Conservation (phyloP, 441 rosid genomes). For the Breynia disticha region DNA sequence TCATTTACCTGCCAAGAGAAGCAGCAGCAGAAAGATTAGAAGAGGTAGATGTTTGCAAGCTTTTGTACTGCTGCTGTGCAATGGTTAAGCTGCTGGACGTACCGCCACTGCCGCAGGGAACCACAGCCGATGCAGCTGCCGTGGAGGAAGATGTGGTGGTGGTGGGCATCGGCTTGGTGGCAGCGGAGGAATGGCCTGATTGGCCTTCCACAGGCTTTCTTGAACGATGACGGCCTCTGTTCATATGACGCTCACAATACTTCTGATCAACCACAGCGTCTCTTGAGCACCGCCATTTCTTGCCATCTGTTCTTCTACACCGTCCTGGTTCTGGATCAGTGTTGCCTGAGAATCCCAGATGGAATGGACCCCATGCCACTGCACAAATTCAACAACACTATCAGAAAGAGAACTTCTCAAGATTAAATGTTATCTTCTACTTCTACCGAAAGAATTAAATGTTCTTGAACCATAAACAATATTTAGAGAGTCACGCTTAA, state of each 20-base stretch:
- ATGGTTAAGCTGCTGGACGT: slow-evolving; percentile 23
- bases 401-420: not conserved
- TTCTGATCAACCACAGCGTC: slow-evolving; percentile 88
- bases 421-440: too few relatives aligned
- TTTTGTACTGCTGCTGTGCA: slow-evolving; percentile 31
- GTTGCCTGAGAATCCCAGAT: slow-evolving; percentile 60
- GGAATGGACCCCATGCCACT: slow-evolving; percentile 77
- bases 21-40: slow-evolving; percentile 20
- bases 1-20: slow-evolving; percentile 24
- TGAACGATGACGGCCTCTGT: slow-evolving; percentile 99
- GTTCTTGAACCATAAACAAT: too few relatives aligned
- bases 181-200: slow-evolving; percentile 46
- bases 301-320: slow-evolving; percentile 92
- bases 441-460: too few relatives aligned
- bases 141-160: slow-evolving; percentile 19
- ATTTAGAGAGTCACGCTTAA: too few relatives aligned
- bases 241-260: slow-evolving; percentile 85
- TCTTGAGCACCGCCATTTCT: slow-evolving; percentile 92
- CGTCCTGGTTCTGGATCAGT: slow-evolving; percentile 90
- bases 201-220: slow-evolving; percentile 99
- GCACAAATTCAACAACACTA: not conserved
- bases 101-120: slow-evolving; percentile 24
- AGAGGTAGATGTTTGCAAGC: slow-evolving; percentile 24
- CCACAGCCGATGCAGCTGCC: slow-evolving; percentile 17
- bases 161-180: slow-evolving; percentile 23